phyloP scores from a whole-genome alignment of 108 stramenopile species.

The Nitzschia sp. region DNA sequence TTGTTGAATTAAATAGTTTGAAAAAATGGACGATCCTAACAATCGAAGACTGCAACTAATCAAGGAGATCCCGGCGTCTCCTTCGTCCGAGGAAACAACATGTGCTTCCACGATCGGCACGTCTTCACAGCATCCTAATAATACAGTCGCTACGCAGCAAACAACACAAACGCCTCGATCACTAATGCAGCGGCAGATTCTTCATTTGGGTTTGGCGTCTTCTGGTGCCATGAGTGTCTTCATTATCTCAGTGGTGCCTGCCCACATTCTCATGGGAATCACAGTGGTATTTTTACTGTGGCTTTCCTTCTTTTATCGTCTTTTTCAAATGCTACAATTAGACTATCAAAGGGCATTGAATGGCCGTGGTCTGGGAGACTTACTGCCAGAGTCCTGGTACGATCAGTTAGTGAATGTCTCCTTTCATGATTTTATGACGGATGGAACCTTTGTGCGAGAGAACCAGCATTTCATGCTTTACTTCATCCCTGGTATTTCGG shows the following conservation, averaged over 20 bases:
- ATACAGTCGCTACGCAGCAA: background rate
- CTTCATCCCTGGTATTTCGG: slow-evolving; percentile 71
- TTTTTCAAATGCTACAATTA: slow-evolving; percentile 1
- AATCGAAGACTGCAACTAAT: slow-evolving; percentile 8
- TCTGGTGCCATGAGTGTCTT: slow-evolving; percentile 11
- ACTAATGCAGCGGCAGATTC: slow-evolving; percentile 14
- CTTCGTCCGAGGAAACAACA: slow-evolving; percentile 12
- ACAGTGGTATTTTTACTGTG: slow-evolving; percentile 14
- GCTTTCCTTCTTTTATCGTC: background rate
- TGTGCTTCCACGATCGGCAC: slow-evolving; percentile 18
- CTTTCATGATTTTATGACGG: slow-evolving; percentile 72
- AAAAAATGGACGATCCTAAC: slow-evolving; percentile 13
- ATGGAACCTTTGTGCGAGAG: slow-evolving; percentile 43
- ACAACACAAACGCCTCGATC: background rate
- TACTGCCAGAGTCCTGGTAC: slow-evolving; percentile 56
- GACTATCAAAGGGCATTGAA: slow-evolving; percentile 18
- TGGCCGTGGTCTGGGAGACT: slow-evolving; percentile 37
- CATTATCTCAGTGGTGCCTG: slow-evolving; percentile 21
- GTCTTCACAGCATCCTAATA: slow-evolving; percentile 6
- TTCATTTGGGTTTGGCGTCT: slow-evolving; percentile 26
- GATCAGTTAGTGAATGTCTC: slow-evolving; percentile 48
- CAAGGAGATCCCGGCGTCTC: slow-evolving; percentile 5
- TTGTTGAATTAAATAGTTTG: background rate
- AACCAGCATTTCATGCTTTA: slow-evolving; percentile 64
- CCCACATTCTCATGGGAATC: slow-evolving; percentile 14